phyloP scores from a whole-genome alignment of 2,329 filamentous ascomycete genomes.

The Penicillium occitanis region DNA sequence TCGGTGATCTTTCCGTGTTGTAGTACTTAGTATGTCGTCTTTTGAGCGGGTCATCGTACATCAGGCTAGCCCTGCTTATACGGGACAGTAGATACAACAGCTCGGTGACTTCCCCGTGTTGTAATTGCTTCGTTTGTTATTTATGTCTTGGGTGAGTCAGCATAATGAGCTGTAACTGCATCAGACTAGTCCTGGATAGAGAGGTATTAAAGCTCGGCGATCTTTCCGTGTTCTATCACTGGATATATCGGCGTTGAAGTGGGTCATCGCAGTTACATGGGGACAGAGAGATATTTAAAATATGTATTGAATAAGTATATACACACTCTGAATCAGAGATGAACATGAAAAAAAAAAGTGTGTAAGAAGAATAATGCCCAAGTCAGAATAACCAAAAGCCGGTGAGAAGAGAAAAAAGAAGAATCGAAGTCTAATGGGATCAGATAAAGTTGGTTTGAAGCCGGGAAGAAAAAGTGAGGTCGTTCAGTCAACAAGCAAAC shows the following conservation, averaged over 20 bases:
- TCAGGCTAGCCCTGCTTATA: not conserved
- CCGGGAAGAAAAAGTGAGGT: not conserved
- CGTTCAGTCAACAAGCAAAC: conserved; percentile 8
- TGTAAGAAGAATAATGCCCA: not conserved
- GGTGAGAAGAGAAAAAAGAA: not conserved
- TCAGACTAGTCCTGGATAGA: too few species aligned
- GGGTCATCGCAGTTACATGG: too few species aligned
- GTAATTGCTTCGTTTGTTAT: too few species aligned
- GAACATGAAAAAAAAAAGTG: not conserved
- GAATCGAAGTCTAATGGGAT: conserved; percentile 15
- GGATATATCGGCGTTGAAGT: too few species aligned
- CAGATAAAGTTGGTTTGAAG: conserved; percentile 4
- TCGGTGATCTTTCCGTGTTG: not conserved
- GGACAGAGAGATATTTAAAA: not conserved
- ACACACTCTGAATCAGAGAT: conserved; percentile 1
- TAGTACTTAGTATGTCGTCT: not conserved
- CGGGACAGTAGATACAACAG: not conserved
- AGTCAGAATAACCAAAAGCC: not conserved
- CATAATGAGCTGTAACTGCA: too few species aligned
- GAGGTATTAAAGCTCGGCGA: too few species aligned
- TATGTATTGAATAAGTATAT: conserved; percentile 7
- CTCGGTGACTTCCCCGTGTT: too few species aligned
- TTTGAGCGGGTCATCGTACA: not conserved
- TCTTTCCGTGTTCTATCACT: too few species aligned
- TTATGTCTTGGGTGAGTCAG: too few species aligned